Conservation (phyloP, 2,329 filamentous ascomycete genomes). For the Zymoseptoria ardabiliae region DNA sequence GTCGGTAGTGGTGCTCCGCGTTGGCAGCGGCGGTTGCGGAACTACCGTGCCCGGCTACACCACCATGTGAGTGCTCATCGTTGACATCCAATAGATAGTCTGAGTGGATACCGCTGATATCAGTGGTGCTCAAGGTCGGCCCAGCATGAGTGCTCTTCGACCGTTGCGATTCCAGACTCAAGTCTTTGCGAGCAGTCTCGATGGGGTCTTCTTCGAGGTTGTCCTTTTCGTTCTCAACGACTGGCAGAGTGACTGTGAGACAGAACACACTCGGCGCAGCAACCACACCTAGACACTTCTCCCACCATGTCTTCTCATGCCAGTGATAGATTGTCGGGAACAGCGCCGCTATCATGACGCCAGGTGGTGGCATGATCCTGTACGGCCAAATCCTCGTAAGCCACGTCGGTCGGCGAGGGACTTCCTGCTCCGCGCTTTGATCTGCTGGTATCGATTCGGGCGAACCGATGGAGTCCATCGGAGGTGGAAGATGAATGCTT, state of each 20-base stretch:
- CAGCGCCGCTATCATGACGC: constrained; percentile 62
- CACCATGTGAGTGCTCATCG: constrained; percentile 5
- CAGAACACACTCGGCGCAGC: constrained; percentile 88
- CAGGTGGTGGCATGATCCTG: constrained; percentile 61
- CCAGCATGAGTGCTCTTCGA: constrained; percentile 12
- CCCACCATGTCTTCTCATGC: constrained; percentile 75
- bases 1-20: constrained; percentile 14
- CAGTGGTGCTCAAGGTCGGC: constrained; percentile 5
- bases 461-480: constrained; percentile 10
- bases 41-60: constrained; percentile 27
- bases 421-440: constrained; percentile 20
- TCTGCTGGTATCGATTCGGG: constrained; percentile 31
- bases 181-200: constrained; percentile 1
- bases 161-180: constrained; percentile 1
- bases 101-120: constrained; percentile 9
- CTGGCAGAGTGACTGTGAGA: constrained; percentile 81
- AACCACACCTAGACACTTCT: constrained; percentile 70
- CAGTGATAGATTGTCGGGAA: constrained; percentile 84
- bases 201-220: constrained; percentile 7
- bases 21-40: constrained; percentile 27
- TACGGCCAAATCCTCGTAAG: constrained; percentile 74
- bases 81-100: constrained; percentile 12
- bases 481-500: constrained; percentile 48
- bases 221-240: constrained; percentile 64
- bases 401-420: constrained; percentile 19